Percentiles rank a stretch among this genome's conserved stretches.
These are phyloP conservation scores for Larix kaempferi DNA, from an alignment of 75 land plant species.

Conservation along the genomic window DNA sequence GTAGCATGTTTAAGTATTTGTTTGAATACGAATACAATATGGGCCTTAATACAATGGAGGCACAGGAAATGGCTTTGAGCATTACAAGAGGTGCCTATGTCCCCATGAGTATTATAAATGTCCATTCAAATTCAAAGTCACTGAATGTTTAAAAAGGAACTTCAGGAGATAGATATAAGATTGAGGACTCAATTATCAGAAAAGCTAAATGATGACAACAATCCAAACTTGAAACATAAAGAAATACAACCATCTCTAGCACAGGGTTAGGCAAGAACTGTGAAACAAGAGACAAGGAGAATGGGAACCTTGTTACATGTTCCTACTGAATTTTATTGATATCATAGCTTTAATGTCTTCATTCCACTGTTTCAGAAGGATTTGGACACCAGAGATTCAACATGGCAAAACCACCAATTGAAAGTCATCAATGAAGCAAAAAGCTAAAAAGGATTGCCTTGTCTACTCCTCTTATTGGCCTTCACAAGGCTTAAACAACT, in stretches of 20 bases:
- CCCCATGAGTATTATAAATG: no score
- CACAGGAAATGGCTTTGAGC: no score
- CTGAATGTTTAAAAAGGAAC: no score
- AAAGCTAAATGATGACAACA: neutral
- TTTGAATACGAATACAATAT: no score
- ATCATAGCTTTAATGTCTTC: neutral
- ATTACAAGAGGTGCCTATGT: no score
- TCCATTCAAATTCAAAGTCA: no score
- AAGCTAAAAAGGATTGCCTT: neutral
- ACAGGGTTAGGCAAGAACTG: neutral
- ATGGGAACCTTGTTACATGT: neutral
- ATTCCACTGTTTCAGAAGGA: neutral
- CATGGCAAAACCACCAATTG: neutral
- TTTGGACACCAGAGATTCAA: neutral
- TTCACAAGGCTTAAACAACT: no score
- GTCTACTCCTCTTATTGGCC: neutral
- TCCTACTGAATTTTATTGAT: neutral
- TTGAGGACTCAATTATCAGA: no score
- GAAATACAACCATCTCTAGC: neutral
- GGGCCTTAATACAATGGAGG: no score
- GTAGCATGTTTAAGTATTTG: no score
- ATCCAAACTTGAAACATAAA: neutral
- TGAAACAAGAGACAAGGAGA: neutral
- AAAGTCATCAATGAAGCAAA: neutral
- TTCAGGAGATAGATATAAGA: no score